These are phyloP conservation scores for Calocybe gambosa DNA, from an alignment of 1,284 basidiomycete species.

Conservation along the genomic window DNA sequence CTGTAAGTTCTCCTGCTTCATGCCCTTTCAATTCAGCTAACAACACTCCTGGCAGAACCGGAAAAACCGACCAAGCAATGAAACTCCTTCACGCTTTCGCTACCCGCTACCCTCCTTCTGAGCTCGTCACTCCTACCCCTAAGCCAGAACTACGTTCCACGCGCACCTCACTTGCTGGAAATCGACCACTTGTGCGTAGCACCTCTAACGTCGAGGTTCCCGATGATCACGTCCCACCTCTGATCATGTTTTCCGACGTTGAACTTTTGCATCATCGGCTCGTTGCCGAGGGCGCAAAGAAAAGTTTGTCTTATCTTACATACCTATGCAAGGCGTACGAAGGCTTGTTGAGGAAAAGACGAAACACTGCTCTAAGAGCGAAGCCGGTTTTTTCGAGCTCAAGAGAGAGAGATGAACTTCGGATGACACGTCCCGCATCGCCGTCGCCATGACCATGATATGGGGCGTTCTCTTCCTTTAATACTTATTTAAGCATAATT, in stretches of 20 bases:
- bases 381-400: conserved; percentile 23
- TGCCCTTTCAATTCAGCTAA: background rate
- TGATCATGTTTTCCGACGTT: conserved; percentile 59
- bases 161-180: conserved; percentile 42
- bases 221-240: conserved; percentile 65
- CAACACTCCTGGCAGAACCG: conserved; percentile 32
- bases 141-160: conserved; percentile 47
- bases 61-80: conserved; percentile 46
- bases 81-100: conserved; percentile 50
- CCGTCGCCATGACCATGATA: too few species aligned
- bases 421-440: too few species aligned
- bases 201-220: conserved; percentile 45
- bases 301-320: conserved; percentile 55
- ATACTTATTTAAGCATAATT: too few species aligned
- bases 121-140: conserved; percentile 30
- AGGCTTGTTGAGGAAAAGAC: background rate
- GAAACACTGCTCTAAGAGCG: background rate
- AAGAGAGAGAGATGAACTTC: too few species aligned
- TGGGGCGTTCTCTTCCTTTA: too few species aligned
- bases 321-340: conserved; percentile 37
- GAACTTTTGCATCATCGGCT: conserved; percentile 63
- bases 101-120: conserved; percentile 49
- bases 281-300: conserved; percentile 34
- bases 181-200: conserved; percentile 61
- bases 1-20: conserved; percentile 38